Base-by-base conservation (phyloP, 2,329 filamentous ascomycete genomes). In the Botrytis byssoidea region DNA sequence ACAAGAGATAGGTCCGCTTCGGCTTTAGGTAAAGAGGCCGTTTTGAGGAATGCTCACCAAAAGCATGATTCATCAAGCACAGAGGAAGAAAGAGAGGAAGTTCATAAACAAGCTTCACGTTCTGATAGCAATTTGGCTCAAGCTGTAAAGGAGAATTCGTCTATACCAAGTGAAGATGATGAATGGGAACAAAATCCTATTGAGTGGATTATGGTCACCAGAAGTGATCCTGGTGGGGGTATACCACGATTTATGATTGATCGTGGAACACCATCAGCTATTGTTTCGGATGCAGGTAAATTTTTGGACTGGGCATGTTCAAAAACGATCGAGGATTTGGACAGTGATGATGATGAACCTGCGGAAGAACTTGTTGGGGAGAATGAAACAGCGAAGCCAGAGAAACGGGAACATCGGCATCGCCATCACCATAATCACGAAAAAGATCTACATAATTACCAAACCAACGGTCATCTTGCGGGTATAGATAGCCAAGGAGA, bases 201-300 rank as follows among this genome's bases (percentile, higher is more conserved):
- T 1, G 91, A 93, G 80, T 93, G 91, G 91, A 90, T 92, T 73
- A 93, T 93, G 91, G 86, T 93, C 61, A 92, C 91, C 8, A 83
- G 91, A 70, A 91, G 89, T 81, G 91, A 93, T 79, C 91, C 91
- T n/a, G 91, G 91, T 40, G 91, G 91, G 42, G 91, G 87, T 71
- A 91, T 93, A 37, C 91, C 91, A 4, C 85, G 89, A 42, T 93
- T 92, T 82, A 89, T 93, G 87, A 89, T 93, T 35, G 91, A 93
- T 78, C 85, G 91, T 77, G 90, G 89, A 35, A 93, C 91, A 0
- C 91, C 91, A 1, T 85, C 84, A 37, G 89, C 89, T 63, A 92
- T 93, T 76, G 86, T 90, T 29, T 82, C 83, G 16, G 91, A 93
- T 81, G 88, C 90, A 0, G 85, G 85, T 75, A 93, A 92, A 81